Conservation (phyloP, 2,329 filamentous ascomycete species). For the Curvularia spicifera region DNA sequence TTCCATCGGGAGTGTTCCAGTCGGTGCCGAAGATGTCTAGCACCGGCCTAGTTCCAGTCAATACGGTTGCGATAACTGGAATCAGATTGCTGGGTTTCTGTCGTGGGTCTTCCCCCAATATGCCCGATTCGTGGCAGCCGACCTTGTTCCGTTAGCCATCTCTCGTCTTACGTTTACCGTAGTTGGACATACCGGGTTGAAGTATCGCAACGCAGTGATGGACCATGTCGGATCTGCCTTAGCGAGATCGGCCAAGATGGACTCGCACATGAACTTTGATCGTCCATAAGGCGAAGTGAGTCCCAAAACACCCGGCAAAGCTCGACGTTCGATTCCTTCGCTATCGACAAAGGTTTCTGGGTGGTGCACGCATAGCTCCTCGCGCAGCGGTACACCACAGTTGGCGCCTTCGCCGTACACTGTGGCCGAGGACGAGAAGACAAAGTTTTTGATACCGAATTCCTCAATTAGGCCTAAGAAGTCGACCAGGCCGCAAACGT, state of each 20-base stretch:
- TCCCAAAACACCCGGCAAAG: slow-evolving; percentile 60
- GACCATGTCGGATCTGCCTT: slow-evolving; percentile 66
- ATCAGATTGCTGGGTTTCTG: slow-evolving; percentile 68
- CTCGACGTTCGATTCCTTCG: slow-evolving; percentile 51
- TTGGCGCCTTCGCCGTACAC: slow-evolving; percentile 63
- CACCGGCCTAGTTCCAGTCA: slow-evolving; percentile 60
- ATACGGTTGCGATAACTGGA: slow-evolving; percentile 67
- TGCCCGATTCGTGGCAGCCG: slow-evolving; percentile 68
- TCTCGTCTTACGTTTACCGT: too few relatives aligned
- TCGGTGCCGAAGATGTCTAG: slow-evolving; percentile 69
- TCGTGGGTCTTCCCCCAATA: slow-evolving; percentile 69
- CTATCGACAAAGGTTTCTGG: slow-evolving; percentile 55
- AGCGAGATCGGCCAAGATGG: slow-evolving; percentile 68
- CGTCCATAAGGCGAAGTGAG: slow-evolving; percentile 71
- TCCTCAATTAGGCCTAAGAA: slow-evolving; percentile 64
- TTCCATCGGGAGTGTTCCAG: slow-evolving; percentile 70
- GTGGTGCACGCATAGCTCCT: slow-evolving; percentile 63
- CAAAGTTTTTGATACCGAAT: slow-evolving; percentile 68
- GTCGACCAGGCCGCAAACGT: slow-evolving; percentile 68
- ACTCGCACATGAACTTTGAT: slow-evolving; percentile 72
- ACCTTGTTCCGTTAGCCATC: slow-evolving; percentile 45
- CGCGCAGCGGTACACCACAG: slow-evolving; percentile 58
- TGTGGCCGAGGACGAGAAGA: slow-evolving; percentile 72
- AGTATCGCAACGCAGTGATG: slow-evolving; percentile 69
- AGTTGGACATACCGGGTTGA: slow-evolving; percentile 61